phyloP scores from a whole-genome alignment of 2,329 filamentous ascomycete genomes.

The Colletotrichum phormii region DNA sequence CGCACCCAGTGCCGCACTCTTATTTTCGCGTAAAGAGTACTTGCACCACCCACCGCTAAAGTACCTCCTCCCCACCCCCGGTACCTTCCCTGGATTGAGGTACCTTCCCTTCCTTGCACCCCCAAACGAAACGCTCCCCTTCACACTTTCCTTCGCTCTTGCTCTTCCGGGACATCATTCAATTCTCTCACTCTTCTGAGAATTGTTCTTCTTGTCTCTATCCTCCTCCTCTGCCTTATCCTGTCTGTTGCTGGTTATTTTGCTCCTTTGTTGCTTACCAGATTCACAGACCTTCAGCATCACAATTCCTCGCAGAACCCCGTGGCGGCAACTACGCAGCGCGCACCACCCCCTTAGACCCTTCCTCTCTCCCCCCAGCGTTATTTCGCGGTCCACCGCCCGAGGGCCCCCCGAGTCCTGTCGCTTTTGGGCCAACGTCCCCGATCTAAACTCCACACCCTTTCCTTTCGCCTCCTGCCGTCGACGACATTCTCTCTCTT shows the following conservation, averaged over 20 bases:
- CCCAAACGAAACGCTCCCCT: conserved; percentile 33
- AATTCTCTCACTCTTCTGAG: conserved; percentile 11
- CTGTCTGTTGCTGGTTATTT: not conserved
- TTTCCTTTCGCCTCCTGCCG: conserved; percentile 34
- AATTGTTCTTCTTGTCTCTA: not conserved
- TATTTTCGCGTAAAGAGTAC: conserved; percentile 16
- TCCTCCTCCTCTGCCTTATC: not conserved
- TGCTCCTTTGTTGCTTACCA: not conserved
- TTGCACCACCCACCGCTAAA: not conserved
- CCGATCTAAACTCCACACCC: conserved; percentile 37
- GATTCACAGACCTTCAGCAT: not conserved
- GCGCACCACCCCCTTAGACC: conserved; percentile 30
- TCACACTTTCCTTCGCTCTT: conserved; percentile 16
- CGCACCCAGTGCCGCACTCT: conserved; percentile 6
- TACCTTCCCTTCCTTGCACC: conserved; percentile 26
- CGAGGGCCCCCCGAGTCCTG: conserved; percentile 34
- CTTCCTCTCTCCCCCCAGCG: conserved; percentile 26
- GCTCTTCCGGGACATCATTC: conserved; percentile 10
- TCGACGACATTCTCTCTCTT: conserved; percentile 36
- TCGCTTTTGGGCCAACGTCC: conserved; percentile 35
- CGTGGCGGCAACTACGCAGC: conserved; percentile 18
- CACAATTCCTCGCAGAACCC: not conserved
- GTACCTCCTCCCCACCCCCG: conserved; percentile 9
- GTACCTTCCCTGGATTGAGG: conserved; percentile 5
- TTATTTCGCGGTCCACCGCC: conserved; percentile 37